phyloP scores from a whole-genome alignment of 1,284 basidiomycete genomes.

The Ceratobasidium sp. region DNA sequence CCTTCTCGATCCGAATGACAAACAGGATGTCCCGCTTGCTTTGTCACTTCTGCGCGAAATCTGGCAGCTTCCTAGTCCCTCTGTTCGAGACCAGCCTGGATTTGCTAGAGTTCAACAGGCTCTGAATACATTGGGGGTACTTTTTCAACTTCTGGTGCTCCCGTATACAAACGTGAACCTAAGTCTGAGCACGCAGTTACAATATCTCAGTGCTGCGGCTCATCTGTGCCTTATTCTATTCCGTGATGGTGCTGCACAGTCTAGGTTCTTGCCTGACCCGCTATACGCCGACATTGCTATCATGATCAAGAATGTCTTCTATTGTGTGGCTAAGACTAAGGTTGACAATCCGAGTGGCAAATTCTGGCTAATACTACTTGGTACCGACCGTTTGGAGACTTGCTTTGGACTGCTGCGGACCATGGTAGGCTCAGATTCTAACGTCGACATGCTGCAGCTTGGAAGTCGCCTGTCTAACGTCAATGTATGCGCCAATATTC shows the following conservation, averaged over 20 bases:
- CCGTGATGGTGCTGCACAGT: neutral
- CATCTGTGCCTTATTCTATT: conserved; percentile 13
- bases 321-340: conserved; percentile 41
- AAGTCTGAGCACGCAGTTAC: conserved; percentile 16
- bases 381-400: conserved; percentile 40
- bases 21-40: conserved; percentile 53
- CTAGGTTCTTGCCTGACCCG: conserved; percentile 21
- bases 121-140: neutral
- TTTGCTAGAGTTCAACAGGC: conserved; percentile 33
- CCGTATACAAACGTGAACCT: neutral
- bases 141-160: neutral
- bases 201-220: conserved; percentile 15
- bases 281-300: conserved; percentile 36
- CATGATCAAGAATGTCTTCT: conserved; percentile 40
- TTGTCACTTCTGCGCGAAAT: conserved; percentile 50
- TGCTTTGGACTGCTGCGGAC: conserved; percentile 51
- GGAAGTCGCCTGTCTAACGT: conserved; percentile 49
- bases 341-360: neutral
- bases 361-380: conserved; percentile 33
- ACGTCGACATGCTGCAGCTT: conserved; percentile 54
- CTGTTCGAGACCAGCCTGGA: conserved; percentile 41
- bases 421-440: conserved; percentile 53
- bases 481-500: conserved; percentile 53
- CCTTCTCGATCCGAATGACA: conserved; percentile 53
- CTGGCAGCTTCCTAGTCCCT: conserved; percentile 49